Evolutionary conservation across 106 monocot species (phyloP), one percentile per base, ranked within the genome.

Genomic region (Chionographis japonica): DNA sequence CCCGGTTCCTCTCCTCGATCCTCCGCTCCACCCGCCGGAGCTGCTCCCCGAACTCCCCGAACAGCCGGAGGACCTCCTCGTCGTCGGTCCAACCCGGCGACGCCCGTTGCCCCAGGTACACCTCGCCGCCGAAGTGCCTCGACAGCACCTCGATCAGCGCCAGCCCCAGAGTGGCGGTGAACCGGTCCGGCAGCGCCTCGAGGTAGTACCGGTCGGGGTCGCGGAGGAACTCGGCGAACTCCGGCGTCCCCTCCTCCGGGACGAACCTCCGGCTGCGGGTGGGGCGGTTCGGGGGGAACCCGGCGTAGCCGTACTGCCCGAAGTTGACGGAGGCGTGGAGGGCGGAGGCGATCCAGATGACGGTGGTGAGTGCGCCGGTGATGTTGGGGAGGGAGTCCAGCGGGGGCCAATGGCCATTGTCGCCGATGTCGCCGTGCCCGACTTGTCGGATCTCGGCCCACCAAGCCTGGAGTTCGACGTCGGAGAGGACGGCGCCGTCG

Each of bases 91-190:
- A 92, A 18, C 55, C 62, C 54, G 39, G 43, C 62, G 61, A 63
- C 13, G 19, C n/a, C 57, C 91, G 60, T 72, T 71, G 79, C 11
- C 91, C 91, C 3, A 92, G 65, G 70, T 92, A 92, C 7, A 85
- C 58, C 80, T 92, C 91, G 39, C 83, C 87, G 36, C 73, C 61
- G 4, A 72, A 54, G 71, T 91, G 91, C 65, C 61, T 27, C 2
- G 91, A 91, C 6, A 91, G 73, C 53, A 91, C 82, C 77, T 91
- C 91, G 16, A 91, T 81, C 66, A 91, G 40, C 6, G 91, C 84
- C 36, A 87, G n/a, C 40, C 86, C 91, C 18, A 91, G 70, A 7
- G 81, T 81, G 12, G 84, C 71, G 0, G 78, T 79, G 54, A 87
- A 81, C 74, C 81, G 60, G 60, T 84, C 84, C 6, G 81, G 67